phyloP scores from a whole-genome alignment of 495 filamentous ascomycete genomes.

The Penicillium maclennaniae region DNA sequence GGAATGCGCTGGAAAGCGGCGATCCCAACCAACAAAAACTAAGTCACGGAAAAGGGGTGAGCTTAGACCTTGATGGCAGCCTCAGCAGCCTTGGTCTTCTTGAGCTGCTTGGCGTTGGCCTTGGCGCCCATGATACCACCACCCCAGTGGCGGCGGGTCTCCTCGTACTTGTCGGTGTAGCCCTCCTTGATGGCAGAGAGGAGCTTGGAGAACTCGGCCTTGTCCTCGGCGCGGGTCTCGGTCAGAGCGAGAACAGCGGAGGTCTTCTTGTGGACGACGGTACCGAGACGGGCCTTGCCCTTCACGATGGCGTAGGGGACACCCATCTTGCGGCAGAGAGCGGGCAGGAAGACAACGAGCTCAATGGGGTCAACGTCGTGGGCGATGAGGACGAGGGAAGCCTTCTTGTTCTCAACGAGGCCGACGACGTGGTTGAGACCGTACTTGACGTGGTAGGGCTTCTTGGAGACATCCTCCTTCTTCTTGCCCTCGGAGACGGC shows the following conservation, averaged over 20 bases:
- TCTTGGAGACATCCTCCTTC: conserved; percentile 99
- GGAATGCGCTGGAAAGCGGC: conserved; percentile 18
- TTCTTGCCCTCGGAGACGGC: conserved; percentile 97
- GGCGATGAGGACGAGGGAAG: conserved; percentile 91
- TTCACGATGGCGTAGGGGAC: conserved; percentile 98
- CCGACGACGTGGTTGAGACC: conserved; percentile 99
- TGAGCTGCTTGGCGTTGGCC: conserved; percentile 86
- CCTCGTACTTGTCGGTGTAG: conserved; percentile 93
- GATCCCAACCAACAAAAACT: conserved; percentile 27
- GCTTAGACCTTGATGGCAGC: conserved; percentile 90
- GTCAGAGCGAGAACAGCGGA: conserved; percentile 94
- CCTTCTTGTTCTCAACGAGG: conserved; percentile 99
- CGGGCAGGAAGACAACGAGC: conserved; percentile 97
- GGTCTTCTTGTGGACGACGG: conserved; percentile 99
- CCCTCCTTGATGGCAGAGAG: conserved; percentile 96
- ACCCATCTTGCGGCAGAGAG: conserved; percentile 99
- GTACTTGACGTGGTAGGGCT: conserved; percentile 99
- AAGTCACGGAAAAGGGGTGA: conserved; percentile 16
- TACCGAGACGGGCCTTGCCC: conserved; percentile 98
- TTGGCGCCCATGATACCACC: conserved; percentile 99
- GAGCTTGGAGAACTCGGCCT: conserved; percentile 94
- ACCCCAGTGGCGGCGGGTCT: conserved; percentile 91
- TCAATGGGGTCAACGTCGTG: conserved; percentile 99
- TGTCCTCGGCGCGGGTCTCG: conserved; percentile 96
- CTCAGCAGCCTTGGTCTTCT: conserved; percentile 95